Conservation (phyloP, 2,329 filamentous ascomycete genomes). For the Penicillium paneum region DNA sequence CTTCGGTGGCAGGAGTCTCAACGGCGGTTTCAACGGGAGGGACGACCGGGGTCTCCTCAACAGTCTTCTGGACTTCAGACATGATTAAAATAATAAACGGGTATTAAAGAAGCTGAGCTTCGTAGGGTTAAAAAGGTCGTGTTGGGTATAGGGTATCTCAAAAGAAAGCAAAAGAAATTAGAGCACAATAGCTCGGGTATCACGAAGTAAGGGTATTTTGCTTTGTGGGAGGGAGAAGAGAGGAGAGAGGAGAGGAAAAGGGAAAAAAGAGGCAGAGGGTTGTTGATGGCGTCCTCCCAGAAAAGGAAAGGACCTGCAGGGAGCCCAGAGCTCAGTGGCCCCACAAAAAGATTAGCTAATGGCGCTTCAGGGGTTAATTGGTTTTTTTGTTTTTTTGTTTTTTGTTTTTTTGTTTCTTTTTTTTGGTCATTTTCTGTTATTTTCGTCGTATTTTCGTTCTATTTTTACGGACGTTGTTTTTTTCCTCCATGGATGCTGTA, state of each 20-base stretch:
- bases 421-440: background rate
- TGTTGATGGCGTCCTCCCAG: conserved; percentile 19
- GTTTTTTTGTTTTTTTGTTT: background rate
- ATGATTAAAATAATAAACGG: conserved; percentile 27
- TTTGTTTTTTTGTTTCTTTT: background rate
- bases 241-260: conserved; percentile 19
- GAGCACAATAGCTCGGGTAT: conserved; percentile 28
- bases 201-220: conserved; percentile 24
- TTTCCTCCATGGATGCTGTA: too few relatives aligned
- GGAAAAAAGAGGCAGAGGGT: conserved; percentile 18
- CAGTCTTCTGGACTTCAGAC: conserved; percentile 27
- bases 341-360: conserved; percentile 18
- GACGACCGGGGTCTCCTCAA: conserved; percentile 26
- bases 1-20: conserved; percentile 13
- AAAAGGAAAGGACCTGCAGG: conserved; percentile 28
- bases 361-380: conserved; percentile 15
- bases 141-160: conserved; percentile 26
- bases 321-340: conserved; percentile 21
- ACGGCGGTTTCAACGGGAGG: conserved; percentile 16
- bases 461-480: background rate
- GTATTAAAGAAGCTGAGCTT: conserved; percentile 26
- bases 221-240: conserved; percentile 16
- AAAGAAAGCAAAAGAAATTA: conserved; percentile 28
- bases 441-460: background rate
- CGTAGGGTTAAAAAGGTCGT: conserved; percentile 8